Evolutionary conservation across 306 rosid species (phyloP), one percentile per base, ranked within the genome.

Genomic region (Casuarina cunninghamiana): DNA sequence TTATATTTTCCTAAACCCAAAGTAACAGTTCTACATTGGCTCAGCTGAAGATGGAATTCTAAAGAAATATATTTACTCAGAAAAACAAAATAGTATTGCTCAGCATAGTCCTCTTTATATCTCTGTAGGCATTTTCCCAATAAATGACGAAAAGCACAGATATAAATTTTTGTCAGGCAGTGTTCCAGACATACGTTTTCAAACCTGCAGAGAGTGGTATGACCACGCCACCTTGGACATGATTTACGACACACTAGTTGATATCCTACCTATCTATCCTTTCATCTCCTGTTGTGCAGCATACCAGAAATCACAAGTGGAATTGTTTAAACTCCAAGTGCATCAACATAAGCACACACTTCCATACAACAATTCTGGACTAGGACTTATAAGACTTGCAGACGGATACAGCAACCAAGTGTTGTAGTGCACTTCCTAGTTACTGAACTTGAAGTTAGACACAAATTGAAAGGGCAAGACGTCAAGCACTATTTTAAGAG

Each of bases 11-110:
- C 19, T 12, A 6, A 62, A 37, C 16, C 17, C 69, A 62, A 37
- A n/a, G 44, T 37, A 62, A 62, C 42, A 35, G 69, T 62, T 38
- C 69, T 37, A 62, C 69, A 62, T 62, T 38, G 35, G 62, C 26
- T 55, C 21, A 19, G 19, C 19, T 54, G 32, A 32, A 54, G 61
- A n/a, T 54, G 55, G 55, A 54, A 5, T 4, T 54, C 19, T 54
- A 17, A 32, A 54, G 32, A 32, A 61, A 4, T 43, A 37, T 35
- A 12, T 37, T 10, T 15, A 60, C 32, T 26, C 4, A 60, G 32
- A 26, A 39, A 12, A 32, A 60, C 32, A 39, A 60, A 60, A 60
- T 37, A 61, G 68, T 13, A 61, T 61, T 37, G 5, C 43, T 13
- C 42, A 11, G n/a, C 44, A 35, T 9, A 35, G 39, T 61, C 44